Conservation (phyloP, 2,329 filamentous ascomycete species). For the Clathrospora elynae region DNA sequence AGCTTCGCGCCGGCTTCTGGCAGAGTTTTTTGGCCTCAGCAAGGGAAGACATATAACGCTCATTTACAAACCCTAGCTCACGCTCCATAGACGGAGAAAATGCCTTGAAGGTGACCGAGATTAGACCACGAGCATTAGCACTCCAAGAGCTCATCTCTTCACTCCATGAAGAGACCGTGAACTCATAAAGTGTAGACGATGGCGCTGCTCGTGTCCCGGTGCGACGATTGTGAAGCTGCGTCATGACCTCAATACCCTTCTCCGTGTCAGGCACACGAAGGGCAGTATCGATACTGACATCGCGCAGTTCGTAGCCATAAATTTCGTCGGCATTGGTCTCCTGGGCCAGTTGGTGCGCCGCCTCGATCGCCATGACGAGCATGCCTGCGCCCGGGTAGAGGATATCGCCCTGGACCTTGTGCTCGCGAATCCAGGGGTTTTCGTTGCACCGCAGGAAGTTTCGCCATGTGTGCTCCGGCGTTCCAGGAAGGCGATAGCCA, state of each 20-base stretch:
- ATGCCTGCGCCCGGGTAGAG: constrained; percentile 55
- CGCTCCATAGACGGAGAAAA: constrained; percentile 8
- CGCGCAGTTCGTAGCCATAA: constrained; percentile 5
- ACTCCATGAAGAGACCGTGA: constrained; percentile 9
- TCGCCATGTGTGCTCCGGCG: constrained; percentile 11
- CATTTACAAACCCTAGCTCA: constrained; percentile 2
- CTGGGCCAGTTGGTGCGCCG: constrained; percentile 4
- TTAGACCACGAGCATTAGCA: constrained; percentile 6
- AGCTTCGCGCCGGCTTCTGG: constrained; percentile 10
- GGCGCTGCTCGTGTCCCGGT: constrained; percentile 8
- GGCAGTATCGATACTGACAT: constrained; percentile 8
- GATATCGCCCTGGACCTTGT: constrained; percentile 29
- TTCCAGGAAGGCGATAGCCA: constrained; percentile 9
- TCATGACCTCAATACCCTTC: constrained; percentile 13
- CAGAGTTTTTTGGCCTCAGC: neutral
- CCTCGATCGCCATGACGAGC: constrained; percentile 47
- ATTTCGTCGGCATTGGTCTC: constrained; percentile 6
- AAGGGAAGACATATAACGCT: constrained; percentile 5
- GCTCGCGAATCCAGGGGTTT: constrained; percentile 21
- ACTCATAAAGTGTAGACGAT: constrained; percentile 12
- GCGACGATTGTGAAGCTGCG: constrained; percentile 12
- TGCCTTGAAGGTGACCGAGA: constrained; percentile 4
- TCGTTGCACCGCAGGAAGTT: constrained; percentile 14
- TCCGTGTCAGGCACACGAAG: constrained; percentile 12
- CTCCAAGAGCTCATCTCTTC: constrained; percentile 9